Evolutionary conservation across 2,329 filamentous ascomycete species (phyloP).

Genomic region (Aureobasidium uvarum): DNA sequence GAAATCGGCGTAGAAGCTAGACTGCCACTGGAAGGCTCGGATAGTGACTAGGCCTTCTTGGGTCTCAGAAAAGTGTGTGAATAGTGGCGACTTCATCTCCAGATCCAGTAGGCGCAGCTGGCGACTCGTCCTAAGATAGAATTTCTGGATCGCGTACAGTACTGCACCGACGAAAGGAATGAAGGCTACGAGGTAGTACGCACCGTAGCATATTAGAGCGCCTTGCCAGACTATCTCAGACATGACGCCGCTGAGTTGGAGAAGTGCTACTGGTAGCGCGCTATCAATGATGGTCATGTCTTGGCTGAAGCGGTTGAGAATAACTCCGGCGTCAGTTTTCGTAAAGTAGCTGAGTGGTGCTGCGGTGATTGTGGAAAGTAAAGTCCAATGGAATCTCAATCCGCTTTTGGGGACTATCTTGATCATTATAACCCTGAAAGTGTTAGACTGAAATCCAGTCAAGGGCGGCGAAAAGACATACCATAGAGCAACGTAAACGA

Average conservation of each 20-base stretch:
- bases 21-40: slow-evolving; percentile 52
- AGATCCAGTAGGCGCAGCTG: slow-evolving; percentile 55
- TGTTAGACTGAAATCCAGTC: not conserved
- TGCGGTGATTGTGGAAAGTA: not conserved
- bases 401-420: not conserved
- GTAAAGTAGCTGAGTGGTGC: not conserved
- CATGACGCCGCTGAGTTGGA: slow-evolving; percentile 8
- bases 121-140: slow-evolving; percentile 50
- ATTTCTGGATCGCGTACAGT: slow-evolving; percentile 42
- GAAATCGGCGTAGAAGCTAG: slow-evolving; percentile 45
- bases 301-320: slow-evolving; percentile 41
- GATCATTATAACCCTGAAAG: not conserved
- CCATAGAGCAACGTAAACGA: not conserved
- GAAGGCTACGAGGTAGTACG: not conserved
- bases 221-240: not conserved
- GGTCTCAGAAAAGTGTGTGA: slow-evolving; percentile 54
- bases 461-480: not conserved
- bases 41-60: slow-evolving; percentile 51
- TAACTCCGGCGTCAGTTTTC: not conserved
- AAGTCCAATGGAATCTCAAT: not conserved
- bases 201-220: not conserved
- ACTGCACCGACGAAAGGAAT: not conserved
- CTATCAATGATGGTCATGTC: slow-evolving; percentile 49
- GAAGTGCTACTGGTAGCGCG: slow-evolving; percentile 26
- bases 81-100: slow-evolving; percentile 52